Percentiles rank a stretch among this genome's conserved stretches.
phyloP scores from a whole-genome alignment of 345 rosid species.

The Erysimum cheiranthoides region DNA sequence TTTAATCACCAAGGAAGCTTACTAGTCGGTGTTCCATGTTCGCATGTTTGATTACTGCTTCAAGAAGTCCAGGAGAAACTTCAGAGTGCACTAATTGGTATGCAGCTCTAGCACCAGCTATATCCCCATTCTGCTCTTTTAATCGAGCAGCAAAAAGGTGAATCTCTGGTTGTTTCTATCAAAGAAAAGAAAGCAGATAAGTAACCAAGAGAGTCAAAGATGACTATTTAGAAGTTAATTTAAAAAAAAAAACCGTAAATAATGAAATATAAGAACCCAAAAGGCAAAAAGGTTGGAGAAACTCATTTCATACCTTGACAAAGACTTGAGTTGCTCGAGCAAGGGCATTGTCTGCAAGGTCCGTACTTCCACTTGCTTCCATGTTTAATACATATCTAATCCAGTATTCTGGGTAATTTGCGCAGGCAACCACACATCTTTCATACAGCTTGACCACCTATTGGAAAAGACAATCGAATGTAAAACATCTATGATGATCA shows the following conservation, averaged over 20 bases:
- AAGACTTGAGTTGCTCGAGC: slow-evolving; percentile 92
- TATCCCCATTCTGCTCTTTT: slow-evolving; percentile 85
- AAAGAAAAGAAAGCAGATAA: slow-evolving; percentile 31
- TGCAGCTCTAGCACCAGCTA: slow-evolving; percentile 88
- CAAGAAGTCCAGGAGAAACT: slow-evolving; percentile 92
- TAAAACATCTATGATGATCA: slow-evolving; percentile 15
- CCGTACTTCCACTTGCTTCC: slow-evolving; percentile 80
- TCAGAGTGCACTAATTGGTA: slow-evolving; percentile 84
- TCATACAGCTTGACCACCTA: slow-evolving; percentile 95
- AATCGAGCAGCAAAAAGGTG: slow-evolving; percentile 90
- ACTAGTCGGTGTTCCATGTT: slow-evolving; percentile 94
- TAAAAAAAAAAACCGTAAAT: slow-evolving; percentile 2
- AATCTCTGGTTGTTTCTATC: slow-evolving; percentile 92
- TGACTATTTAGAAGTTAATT: not conserved
- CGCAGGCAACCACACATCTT: slow-evolving; percentile 95
- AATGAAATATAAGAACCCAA: not conserved
- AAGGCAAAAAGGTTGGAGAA: not conserved
- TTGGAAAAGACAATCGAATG: slow-evolving; percentile 39
- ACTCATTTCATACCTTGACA: slow-evolving; percentile 74
- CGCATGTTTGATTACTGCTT: slow-evolving; percentile 94
- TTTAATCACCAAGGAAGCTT: slow-evolving; percentile 43
- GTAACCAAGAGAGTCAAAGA: slow-evolving; percentile 10
- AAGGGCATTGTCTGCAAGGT: slow-evolving; percentile 90
- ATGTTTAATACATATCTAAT: slow-evolving; percentile 81
- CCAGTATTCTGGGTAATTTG: slow-evolving; percentile 96